Base-by-base conservation (phyloP, 2,329 filamentous ascomycete species). In the Davidsoniella virescens region DNA sequence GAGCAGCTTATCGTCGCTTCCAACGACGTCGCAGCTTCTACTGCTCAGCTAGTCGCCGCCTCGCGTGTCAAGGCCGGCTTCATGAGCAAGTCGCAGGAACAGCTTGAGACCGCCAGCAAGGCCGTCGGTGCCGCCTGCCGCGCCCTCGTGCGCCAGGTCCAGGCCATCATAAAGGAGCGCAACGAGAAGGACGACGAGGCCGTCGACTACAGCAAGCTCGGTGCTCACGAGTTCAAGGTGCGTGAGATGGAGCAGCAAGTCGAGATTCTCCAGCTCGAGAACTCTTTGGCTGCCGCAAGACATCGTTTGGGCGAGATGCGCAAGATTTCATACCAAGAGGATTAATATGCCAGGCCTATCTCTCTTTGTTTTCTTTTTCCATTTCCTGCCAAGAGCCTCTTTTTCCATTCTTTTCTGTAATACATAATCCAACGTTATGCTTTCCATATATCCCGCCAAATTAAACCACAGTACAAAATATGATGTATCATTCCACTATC, bases 181-280 rank as follows among this genome's bases (percentile, higher is more conserved):
- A 80, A 85, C 62, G 74, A 76, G 57, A 86, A 87, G 55, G 83
- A 84, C 41, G 86, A 90, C 36, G 87, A 94, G 50, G 71, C 76
- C 47, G 79, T 93, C 18, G 92, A 98, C 64, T 98, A 96, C 66
- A 72, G 75, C 41, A 85, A 87, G 68, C 70, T 98, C 44, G 88
- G 85, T 55, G 80, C 83, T 29, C 90, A 95, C 66, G 92, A 98
- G 69, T 96, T 98, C 73, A 98, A 98, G 75, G 87, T 95, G 47
- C 77, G 83, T 59, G 88, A 98, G 70, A 98, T 98, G 92, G 92
- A 98, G 70, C 92, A 98, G 63, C 92, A 98, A 84, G 92, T 98
- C 62, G 88, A 98, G 67, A 98, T 98, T 57, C 72, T 96, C 50
- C 87, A 96, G 66, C 75, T 98, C 56, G 88, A 96, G 68, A 98